Evolutionary conservation across 176 grass and related monocot species (phyloP).

Genomic region (Secale cereale): DNA sequence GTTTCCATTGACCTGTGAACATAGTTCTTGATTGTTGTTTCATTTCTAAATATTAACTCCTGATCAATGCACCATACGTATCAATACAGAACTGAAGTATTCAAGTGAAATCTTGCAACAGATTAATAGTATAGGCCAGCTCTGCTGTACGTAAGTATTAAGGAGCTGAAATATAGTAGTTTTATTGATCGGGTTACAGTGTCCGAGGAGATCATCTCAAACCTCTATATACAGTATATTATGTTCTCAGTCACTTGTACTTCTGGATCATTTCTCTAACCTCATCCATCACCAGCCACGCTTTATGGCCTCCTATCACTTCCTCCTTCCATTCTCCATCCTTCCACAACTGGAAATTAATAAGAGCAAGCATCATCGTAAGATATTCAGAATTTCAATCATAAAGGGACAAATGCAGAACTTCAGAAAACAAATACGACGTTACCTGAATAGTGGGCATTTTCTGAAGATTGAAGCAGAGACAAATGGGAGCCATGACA

Average conservation of each 20-base stretch:
- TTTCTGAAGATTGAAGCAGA: conserved; percentile 55
- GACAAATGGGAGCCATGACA: not conserved
- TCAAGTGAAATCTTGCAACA: not conserved
- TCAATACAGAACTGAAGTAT: not conserved
- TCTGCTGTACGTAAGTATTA: not conserved
- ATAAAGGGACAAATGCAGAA: not conserved
- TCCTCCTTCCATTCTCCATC: conserved; percentile 85
- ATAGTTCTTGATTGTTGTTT: not conserved
- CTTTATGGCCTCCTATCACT: conserved; percentile 91
- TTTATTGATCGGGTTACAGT: conserved; percentile 16
- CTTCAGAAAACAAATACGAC: not conserved
- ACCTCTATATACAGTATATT: conserved; percentile 27
- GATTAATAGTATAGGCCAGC: not conserved
- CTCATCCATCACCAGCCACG: conserved; percentile 96
- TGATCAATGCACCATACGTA: not conserved
- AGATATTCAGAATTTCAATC: not conserved
- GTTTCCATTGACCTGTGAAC: not conserved
- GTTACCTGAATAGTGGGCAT: conserved; percentile 99
- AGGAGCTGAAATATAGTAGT: conserved; percentile 13
- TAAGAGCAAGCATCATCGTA: not conserved
- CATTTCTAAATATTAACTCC: not conserved
- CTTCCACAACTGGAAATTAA: conserved; percentile 77
- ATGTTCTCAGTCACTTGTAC: conserved; percentile 44
- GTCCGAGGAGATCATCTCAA: not conserved
- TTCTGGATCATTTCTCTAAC: conserved; percentile 95